phyloP scores from a whole-genome alignment of 2,329 filamentous ascomycete species.

The Fusarium sp. region DNA sequence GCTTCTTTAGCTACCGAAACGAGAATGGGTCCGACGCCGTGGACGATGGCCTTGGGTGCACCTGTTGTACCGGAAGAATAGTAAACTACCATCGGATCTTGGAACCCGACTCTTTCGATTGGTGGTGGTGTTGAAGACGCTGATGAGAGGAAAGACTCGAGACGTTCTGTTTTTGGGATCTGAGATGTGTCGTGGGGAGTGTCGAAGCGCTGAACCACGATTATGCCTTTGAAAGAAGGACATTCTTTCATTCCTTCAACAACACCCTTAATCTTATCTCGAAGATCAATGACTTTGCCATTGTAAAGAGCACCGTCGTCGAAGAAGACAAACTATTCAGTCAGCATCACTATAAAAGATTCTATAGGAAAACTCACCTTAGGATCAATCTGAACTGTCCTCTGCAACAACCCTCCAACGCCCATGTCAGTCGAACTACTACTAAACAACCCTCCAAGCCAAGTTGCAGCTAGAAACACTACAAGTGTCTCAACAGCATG shows the following conservation, averaged over 20 bases:
- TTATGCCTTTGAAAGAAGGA: conserved; percentile 68
- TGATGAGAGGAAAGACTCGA: conserved; percentile 57
- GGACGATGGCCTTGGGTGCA: conserved; percentile 86
- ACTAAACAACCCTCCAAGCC: conserved; percentile 80
- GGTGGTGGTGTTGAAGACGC: conserved; percentile 51
- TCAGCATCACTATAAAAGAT: background rate
- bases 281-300: conserved; percentile 77
- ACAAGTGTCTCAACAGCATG: conserved; percentile 80
- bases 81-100: conserved; percentile 81
- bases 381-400: conserved; percentile 79
- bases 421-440: conserved; percentile 87
- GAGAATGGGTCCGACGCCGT: conserved; percentile 74
- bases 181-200: conserved; percentile 67
- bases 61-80: conserved; percentile 88
- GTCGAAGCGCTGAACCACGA: conserved; percentile 75
- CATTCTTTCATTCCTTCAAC: conserved; percentile 71
- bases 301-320: conserved; percentile 86
- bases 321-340: conserved; percentile 75
- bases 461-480: conserved; percentile 75
- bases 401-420: conserved; percentile 78
- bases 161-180: conserved; percentile 60
- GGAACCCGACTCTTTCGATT: conserved; percentile 73
- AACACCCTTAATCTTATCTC: conserved; percentile 79
- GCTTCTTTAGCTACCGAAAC: conserved; percentile 69
- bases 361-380: conserved; percentile 55